Conservation (phyloP, 2,329 filamentous ascomycete species). For the Colletotrichum tofieldiae region DNA sequence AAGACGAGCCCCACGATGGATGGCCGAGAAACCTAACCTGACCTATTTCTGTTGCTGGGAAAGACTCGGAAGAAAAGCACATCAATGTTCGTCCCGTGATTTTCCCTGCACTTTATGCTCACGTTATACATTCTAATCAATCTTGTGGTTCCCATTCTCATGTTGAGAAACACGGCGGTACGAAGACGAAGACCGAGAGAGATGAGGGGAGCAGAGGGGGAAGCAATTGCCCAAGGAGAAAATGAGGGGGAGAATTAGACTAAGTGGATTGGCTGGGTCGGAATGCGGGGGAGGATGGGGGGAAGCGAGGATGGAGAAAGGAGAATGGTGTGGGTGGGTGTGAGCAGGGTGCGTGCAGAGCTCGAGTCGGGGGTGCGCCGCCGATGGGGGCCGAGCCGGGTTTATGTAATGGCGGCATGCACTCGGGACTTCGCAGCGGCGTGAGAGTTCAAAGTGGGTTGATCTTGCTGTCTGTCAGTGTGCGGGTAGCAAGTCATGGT, state of each 20-base stretch:
- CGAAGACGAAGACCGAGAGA: not conserved
- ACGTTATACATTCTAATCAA: rapidly evolving
- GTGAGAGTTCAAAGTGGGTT: not conserved
- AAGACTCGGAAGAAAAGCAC: too few species aligned
- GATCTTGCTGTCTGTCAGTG: too few species aligned
- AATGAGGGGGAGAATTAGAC: constrained; percentile 29
- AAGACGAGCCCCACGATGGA: not conserved
- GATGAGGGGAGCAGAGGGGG: not conserved
- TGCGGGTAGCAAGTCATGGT: not conserved
- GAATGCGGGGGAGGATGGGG: constrained; percentile 36
- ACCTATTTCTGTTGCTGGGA: not conserved
- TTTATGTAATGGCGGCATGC: constrained; percentile 16
- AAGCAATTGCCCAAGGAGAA: not conserved
- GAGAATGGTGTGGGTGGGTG: not conserved
- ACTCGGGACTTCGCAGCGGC: not conserved
- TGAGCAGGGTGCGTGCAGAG: not conserved
- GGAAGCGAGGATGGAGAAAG: constrained; percentile 19
- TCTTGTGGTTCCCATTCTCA: too few species aligned
- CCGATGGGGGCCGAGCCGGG: not conserved
- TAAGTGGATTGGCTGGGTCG: constrained; percentile 1
- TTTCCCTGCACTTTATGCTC: too few species aligned
- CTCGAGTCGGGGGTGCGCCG: constrained; percentile 9
- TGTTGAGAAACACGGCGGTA: too few species aligned
- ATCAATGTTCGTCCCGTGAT: not conserved
- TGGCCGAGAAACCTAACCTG: not conserved